Percentiles rank a stretch among this genome's conserved stretches.
phyloP scores from a whole-genome alignment of 176 grass and related monocot genomes.

The Eremochloa ophiuroides region DNA sequence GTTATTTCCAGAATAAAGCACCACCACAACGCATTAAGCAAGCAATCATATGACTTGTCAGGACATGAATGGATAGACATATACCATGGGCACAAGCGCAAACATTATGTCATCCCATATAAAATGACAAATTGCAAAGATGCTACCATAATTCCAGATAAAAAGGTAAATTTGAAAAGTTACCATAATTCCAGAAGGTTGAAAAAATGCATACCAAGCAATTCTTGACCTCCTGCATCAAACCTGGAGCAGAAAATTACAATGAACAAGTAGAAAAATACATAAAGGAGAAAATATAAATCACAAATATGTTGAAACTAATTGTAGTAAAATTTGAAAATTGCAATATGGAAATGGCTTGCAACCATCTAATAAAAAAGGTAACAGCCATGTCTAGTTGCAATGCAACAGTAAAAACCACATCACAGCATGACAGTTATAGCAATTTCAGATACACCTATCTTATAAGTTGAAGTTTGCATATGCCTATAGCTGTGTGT shows the following conservation, averaged over 20 bases:
- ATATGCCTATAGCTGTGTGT: no score
- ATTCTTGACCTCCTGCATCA: conserved; percentile 74
- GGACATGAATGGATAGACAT: not conserved
- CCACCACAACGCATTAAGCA: not conserved
- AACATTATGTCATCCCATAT: not conserved
- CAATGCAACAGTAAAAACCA: not conserved
- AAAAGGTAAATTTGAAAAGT: conserved; percentile 2
- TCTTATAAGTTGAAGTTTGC: not conserved
- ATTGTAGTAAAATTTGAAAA: not conserved
- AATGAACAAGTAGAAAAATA: conserved; percentile 9
- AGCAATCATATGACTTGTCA: not conserved
- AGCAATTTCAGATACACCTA: not conserved
- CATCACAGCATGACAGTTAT: not conserved
- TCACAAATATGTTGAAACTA: conserved; percentile 3
- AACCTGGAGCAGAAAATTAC: conserved; percentile 47
- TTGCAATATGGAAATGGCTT: no score
- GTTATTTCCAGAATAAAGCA: not conserved
- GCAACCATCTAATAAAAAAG: not conserved
- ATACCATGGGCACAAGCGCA: not conserved
- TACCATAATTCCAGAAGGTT: conserved; percentile 74
- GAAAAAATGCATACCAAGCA: conserved; percentile 66
- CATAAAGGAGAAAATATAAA: not conserved
- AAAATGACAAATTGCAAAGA: not conserved
- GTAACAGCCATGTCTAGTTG: not conserved
- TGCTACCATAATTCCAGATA: conserved; percentile 55